phyloP scores from a whole-genome alignment of 139 green algal species.

The Coelastrella sp. region DNA sequence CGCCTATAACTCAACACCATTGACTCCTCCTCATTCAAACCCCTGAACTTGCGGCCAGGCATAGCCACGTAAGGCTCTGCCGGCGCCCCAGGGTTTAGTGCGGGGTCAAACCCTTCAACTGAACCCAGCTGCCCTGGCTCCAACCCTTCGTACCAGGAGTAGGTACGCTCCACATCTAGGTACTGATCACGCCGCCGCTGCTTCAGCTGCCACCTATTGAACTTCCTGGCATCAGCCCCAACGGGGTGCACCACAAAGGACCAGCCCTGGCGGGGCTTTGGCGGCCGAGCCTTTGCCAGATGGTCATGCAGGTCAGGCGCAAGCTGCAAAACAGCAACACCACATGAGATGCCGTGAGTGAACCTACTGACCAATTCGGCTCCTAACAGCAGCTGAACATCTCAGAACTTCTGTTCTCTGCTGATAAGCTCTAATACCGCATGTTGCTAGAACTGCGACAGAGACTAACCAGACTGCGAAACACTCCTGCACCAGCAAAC shows the following conservation, averaged over 20 bases:
- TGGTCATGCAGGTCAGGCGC: constrained; percentile 25
- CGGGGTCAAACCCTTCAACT: constrained; percentile 21
- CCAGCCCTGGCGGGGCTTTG: constrained; percentile 31
- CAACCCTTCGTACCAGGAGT: not conserved
- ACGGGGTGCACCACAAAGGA: constrained; percentile 43
- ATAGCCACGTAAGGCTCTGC: constrained; percentile 35
- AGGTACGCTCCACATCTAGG: not conserved
- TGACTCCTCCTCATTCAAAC: constrained; percentile 40
- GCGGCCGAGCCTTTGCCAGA: not conserved
- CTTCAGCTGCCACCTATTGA: not conserved
- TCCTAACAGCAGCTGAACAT: not conserved
- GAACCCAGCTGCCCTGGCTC: not conserved
- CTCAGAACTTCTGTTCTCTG: no score
- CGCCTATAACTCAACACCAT: constrained; percentile 2
- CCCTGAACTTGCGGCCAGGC: constrained; percentile 4
- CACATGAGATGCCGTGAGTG: no score
- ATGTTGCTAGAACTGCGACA: not conserved
- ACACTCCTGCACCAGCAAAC: no score
- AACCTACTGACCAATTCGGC: not conserved
- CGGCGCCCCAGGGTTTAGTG: not conserved
- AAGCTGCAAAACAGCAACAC: no score
- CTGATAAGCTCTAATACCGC: no score
- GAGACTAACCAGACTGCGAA: no score
- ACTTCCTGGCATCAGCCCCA: not conserved
- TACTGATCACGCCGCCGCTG: not conserved